Base-by-base conservation (phyloP, 306 rosid species). In the Senna tora region DNA sequence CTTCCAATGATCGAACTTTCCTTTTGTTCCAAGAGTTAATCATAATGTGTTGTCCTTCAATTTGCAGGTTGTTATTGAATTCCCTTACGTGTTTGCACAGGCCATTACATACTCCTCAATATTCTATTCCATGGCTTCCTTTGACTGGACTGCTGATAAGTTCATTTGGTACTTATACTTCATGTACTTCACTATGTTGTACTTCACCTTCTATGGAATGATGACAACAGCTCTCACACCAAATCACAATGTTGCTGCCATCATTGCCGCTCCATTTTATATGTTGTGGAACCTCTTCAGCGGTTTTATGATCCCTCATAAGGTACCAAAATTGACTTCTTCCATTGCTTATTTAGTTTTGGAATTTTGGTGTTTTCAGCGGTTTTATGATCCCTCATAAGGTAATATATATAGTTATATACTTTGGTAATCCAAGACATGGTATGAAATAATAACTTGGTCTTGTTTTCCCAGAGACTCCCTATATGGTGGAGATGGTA, bases 401-500 rank as follows among this genome's bases (percentile, higher is more conserved):
- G n/a, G n/a, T n/a, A n/a, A n/a, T n/a, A n/a, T n/a, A n/a, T n/a
- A n/a, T n/a, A n/a, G n/a, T n/a, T n/a, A n/a, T n/a, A n/a, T n/a
- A 9, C 41, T 15, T 36, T 20, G 11, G 17, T 19, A 72, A 34
- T 39, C 60, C 15, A 25, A 72, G 25, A 19, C 50, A 47, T 59
- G 60, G 2, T 25, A 25, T 25, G 30, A 25, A 25, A 25, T 25
- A 25, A 36, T 47, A 36, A 58, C 36, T 49, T 46, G 42, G 21
- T 20, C 25, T 64, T 38, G 42, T 76, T 66, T 83, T 71, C 12
- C 56, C 96, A 93, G 98, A 84, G 96, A 83, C 88, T 93, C 46
- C 98, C 98, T 21, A 60, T 93, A 54, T 93, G 98, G 98, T 93
- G 98, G 98, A 88, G 97, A 87, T 93, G 98, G 98, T 93, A 93